Evolutionary conservation across 495 filamentous ascomycete genomes (phyloP).

Genomic region (Parachaetomium inaequale): DNA sequence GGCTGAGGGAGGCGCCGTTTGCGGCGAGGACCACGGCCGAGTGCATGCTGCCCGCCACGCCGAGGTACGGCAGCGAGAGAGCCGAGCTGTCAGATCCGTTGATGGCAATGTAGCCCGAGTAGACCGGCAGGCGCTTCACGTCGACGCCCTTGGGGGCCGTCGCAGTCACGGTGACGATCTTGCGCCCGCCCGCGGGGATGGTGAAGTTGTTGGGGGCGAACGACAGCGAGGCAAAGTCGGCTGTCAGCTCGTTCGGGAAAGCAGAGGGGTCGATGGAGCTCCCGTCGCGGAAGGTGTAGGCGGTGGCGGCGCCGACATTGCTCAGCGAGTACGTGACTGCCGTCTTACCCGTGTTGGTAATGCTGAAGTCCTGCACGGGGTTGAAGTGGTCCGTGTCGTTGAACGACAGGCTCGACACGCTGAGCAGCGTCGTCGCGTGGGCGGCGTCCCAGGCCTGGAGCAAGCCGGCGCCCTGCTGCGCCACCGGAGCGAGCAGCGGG

Average conservation of each 20-base stretch:
- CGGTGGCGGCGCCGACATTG: slow-evolving; percentile 42
- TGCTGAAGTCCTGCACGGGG: slow-evolving; percentile 45
- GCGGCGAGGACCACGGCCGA: slow-evolving; percentile 38
- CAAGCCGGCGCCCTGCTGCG: slow-evolving; percentile 56
- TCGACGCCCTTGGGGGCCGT: slow-evolving; percentile 41
- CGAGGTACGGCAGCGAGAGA: slow-evolving; percentile 50
- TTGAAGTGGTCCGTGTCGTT: slow-evolving; percentile 55
- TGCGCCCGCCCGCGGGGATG: slow-evolving; percentile 37
- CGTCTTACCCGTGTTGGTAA: slow-evolving; percentile 49
- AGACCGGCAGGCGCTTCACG: slow-evolving; percentile 45
- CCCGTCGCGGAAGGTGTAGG: slow-evolving; percentile 39
- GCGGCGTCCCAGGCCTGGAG: slow-evolving; percentile 56
- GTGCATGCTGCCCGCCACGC: slow-evolving; percentile 46
- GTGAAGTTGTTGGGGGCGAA: slow-evolving; percentile 34
- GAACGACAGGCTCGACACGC: slow-evolving; percentile 53
- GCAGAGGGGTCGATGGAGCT: slow-evolving; percentile 30
- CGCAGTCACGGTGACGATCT: slow-evolving; percentile 41
- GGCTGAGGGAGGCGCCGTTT: slow-evolving; percentile 31
- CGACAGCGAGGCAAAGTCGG: slow-evolving; percentile 35
- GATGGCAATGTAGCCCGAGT: slow-evolving; percentile 51
- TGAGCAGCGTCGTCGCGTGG: slow-evolving; percentile 50
- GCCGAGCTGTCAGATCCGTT: slow-evolving; percentile 48
- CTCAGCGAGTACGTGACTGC: slow-evolving; percentile 47
- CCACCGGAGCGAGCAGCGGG: slow-evolving; percentile 49
- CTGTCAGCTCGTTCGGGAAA: slow-evolving; percentile 41